Conservation (phyloP, 148 eudicot species). For the Dianthus caryophyllus region DNA sequence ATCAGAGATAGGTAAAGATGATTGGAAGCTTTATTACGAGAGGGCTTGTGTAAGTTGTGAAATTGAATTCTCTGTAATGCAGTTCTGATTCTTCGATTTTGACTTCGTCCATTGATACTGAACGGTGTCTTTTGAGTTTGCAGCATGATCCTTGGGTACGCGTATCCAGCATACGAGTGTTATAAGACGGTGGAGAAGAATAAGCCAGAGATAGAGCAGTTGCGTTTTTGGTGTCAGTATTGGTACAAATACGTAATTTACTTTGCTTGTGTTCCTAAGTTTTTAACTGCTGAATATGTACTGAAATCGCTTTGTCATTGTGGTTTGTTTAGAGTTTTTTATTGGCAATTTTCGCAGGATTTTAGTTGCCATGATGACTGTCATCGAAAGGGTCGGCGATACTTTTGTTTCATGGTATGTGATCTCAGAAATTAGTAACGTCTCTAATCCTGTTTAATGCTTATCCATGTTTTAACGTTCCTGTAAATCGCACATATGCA, state of each 20-base stretch:
- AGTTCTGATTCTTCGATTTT: background rate
- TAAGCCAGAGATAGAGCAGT: conserved; percentile 86
- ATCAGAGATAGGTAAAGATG: conserved; percentile 60
- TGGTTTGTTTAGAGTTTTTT: background rate
- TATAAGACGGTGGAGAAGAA: conserved; percentile 79
- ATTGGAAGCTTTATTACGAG: conserved; percentile 82
- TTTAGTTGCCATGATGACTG: conserved; percentile 71
- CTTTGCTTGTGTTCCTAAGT: background rate
- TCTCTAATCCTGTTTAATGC: background rate
- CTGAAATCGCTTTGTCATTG: background rate
- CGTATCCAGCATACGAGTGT: conserved; percentile 94
- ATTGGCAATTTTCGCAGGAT: conserved; percentile 52
- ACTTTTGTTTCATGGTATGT: conserved; percentile 81
- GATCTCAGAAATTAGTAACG: background rate
- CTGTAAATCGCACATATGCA: conserved; percentile 13
- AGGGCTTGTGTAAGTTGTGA: conserved; percentile 67
- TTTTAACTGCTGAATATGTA: background rate
- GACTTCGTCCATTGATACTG: background rate
- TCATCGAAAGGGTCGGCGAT: conserved; percentile 78
- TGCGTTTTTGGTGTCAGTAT: conserved; percentile 95
- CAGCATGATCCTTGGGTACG: conserved; percentile 92
- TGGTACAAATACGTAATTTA: conserved; percentile 47
- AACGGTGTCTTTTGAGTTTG: conserved; percentile 19
- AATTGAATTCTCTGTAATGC: background rate
- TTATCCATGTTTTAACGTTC: conserved; percentile 9